Evolutionary conservation across 164 flowering plant genomes (phyloP).

Genomic region (grape (Vitis vinifera)): ASM3070453v1 NC_081817.1:7046001-7046500

Average conservation of each 20-base stretch:
- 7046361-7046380: conserved; percentile 89
- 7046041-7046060: neutral
- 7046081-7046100: no score
- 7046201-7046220: neutral
- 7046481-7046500: neutral
- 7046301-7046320: no score
- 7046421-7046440: conserved; percentile 90
- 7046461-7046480: conserved; percentile 5
- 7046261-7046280: neutral
- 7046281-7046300: neutral
- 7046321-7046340: neutral
- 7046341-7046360: neutral
- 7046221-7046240: neutral
- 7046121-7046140: neutral
- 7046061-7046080: neutral
- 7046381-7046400: conserved; percentile 95
- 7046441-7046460: conserved; percentile 88
- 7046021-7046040: neutral
- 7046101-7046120: no score
- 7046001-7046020: no score
- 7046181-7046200: neutral
- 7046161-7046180: neutral
- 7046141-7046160: neutral
- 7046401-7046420: conserved; percentile 96
- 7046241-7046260: no score